These are phyloP conservation scores for Cystobasidium ongulense DNA, from an alignment of 768 basidiomycete genomes.

Conservation along the genomic window DNA sequence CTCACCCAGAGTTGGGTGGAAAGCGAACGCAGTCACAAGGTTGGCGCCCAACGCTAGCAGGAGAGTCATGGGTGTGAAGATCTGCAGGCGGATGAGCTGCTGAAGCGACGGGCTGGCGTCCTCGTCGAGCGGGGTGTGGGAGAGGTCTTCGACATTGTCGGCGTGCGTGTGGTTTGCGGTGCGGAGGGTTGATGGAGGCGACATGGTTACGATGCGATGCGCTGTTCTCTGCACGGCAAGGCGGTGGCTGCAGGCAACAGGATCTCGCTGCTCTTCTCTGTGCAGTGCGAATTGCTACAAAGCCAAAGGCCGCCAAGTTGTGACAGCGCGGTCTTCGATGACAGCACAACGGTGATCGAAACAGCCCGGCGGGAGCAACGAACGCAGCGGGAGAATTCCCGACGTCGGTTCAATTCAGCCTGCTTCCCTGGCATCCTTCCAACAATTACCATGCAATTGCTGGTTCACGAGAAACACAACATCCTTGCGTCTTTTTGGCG, in stretches of 20 bases:
- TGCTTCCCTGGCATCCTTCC: too few relatives aligned
- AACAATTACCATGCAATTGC: too few relatives aligned
- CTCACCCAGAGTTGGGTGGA: conserved; percentile 58
- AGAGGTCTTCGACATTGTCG: not conserved
- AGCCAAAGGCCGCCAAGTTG: too few relatives aligned
- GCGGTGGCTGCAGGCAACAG: not conserved
- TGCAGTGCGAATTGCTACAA: too few relatives aligned
- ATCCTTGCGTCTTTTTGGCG: too few relatives aligned
- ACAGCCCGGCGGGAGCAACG: too few relatives aligned
- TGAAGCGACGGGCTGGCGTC: conserved; percentile 11
- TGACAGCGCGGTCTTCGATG: too few relatives aligned
- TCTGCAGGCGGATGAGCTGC: conserved; percentile 59
- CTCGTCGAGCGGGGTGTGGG: conserved; percentile 14
- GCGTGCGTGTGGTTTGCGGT: not conserved
- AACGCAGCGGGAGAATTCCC: too few relatives aligned
- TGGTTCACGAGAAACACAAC: too few relatives aligned
- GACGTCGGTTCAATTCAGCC: too few relatives aligned
- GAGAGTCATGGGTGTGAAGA: conserved; percentile 74
- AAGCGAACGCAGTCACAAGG: conserved; percentile 60
- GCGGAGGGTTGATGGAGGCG: conserved; percentile 18
- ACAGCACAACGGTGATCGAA: too few relatives aligned
- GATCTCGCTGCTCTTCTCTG: not conserved
- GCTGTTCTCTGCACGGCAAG: too few relatives aligned
- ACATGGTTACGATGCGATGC: not conserved
- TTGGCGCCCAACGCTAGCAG: conserved; percentile 68